A percentile compares a stretch with the other conserved stretches of the same genome.
Evolutionary conservation across 257 asterid species (phyloP).

Genomic region (Solanum lignicaule): DNA sequence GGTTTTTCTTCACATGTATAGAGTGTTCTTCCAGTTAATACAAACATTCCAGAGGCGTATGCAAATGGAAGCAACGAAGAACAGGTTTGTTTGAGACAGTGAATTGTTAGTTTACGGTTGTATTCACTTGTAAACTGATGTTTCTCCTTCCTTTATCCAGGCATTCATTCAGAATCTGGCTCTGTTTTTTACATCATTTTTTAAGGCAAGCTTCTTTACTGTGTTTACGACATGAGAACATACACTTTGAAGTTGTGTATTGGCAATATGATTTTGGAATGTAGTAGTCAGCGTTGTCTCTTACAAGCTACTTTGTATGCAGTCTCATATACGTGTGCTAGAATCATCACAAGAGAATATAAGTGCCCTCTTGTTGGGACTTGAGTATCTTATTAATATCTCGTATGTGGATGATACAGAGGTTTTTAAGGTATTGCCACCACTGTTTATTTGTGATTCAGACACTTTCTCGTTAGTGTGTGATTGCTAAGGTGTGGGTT

Average conservation of each 20-base stretch:
- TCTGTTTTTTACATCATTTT: constrained; percentile 86
- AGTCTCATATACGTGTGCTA: constrained; percentile 81
- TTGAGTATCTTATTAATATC: constrained; percentile 79
- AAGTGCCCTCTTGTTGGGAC: constrained; percentile 60
- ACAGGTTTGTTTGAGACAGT: constrained; percentile 40
- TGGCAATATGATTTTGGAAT: not conserved
- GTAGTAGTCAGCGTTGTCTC: not conserved
- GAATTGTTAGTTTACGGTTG: not conserved
- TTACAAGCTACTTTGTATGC: constrained; percentile 17
- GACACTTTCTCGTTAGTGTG: not conserved
- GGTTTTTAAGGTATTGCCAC: constrained; percentile 75
- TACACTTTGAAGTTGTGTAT: not conserved
- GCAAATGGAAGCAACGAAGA: constrained; percentile 78
- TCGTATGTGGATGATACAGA: constrained; percentile 98
- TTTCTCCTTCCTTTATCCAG: constrained; percentile 27
- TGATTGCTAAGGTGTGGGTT: not conserved
- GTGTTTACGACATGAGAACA: not conserved
- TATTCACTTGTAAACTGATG: not conserved
- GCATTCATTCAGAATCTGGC: constrained; percentile 95
- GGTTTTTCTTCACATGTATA: constrained; percentile 21
- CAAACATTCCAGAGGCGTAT: constrained; percentile 74
- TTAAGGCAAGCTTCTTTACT: constrained; percentile 47
- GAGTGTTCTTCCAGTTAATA: constrained; percentile 56
- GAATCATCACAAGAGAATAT: constrained; percentile 75
- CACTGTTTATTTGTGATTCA: not conserved